These are phyloP conservation scores for Cucurbitaria berberidis DNA, from an alignment of 2,329 filamentous ascomycete species.

Conservation along the genomic window DNA sequence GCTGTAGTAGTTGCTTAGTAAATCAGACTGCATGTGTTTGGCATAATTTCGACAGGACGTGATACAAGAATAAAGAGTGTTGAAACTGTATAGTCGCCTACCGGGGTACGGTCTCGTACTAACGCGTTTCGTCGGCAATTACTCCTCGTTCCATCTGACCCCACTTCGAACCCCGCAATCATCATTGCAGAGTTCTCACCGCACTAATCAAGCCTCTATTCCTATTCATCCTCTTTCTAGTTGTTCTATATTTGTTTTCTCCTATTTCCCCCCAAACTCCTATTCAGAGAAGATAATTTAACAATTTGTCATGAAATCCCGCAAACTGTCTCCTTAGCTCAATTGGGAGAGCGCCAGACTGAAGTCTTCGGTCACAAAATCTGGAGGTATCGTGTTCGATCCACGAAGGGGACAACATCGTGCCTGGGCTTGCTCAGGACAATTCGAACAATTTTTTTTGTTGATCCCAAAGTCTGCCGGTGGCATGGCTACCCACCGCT, in stretches of 20 bases:
- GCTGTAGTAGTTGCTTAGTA: no score
- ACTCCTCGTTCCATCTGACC: neutral
- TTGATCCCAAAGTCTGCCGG: neutral
- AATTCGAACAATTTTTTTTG: slow-evolving; percentile 14
- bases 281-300: neutral
- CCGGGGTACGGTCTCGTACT: neutral
- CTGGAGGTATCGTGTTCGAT: slow-evolving; percentile 27
- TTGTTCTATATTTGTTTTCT: neutral
- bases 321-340: slow-evolving; percentile 23
- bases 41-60: no score
- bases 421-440: slow-evolving; percentile 18
- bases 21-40: no score
- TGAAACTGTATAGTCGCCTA: no score
- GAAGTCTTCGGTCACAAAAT: slow-evolving; percentile 26
- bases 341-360: slow-evolving; percentile 29
- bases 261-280: neutral
- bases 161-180: slow-evolving; percentile 7
- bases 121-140: neutral
- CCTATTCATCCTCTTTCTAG: neutral
- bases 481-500: neutral
- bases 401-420: slow-evolving; percentile 24
- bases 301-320: neutral
- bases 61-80: no score
- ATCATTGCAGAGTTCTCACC: neutral
- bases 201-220: neutral